Evolutionary conservation across 768 basidiomycete species (phyloP).

Genomic region (Pisolithus microcarpus): DNA sequence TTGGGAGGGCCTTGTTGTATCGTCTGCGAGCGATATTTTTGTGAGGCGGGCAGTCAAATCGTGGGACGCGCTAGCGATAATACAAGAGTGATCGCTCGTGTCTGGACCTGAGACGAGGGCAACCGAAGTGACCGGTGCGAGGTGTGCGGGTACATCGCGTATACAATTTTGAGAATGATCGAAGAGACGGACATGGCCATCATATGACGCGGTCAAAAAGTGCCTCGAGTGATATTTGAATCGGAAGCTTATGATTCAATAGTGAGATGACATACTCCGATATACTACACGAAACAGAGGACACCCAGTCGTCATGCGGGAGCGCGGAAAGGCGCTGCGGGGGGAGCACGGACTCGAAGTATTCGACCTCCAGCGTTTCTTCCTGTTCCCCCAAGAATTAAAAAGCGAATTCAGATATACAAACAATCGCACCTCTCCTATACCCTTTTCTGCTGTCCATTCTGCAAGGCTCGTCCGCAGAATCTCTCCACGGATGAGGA

Average conservation of each 20-base stretch:
- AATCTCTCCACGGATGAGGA: conserved; percentile 79
- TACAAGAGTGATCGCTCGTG: conserved; percentile 25
- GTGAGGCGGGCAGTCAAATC: conserved; percentile 67
- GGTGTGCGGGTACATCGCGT: conserved; percentile 45
- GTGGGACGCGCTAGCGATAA: conserved; percentile 67
- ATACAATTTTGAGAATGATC: conserved; percentile 58
- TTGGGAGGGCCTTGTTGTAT: conserved; percentile 1
- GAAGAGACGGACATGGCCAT: conserved; percentile 68
- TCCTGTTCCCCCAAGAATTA: conserved; percentile 40
- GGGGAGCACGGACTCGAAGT: conserved; percentile 83
- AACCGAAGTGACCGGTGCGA: conserved; percentile 62
- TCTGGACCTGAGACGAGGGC: conserved; percentile 40
- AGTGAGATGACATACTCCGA: conserved; percentile 10
- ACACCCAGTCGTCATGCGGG: conserved; percentile 93
- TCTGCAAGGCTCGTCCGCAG: conserved; percentile 62
- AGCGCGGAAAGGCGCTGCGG: conserved; percentile 74
- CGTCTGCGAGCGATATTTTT: conserved; percentile 20
- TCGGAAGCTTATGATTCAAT: background rate
- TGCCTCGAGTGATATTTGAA: conserved; percentile 34
- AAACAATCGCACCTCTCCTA: conserved; percentile 50
- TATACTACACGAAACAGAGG: conserved; percentile 59
- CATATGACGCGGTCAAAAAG: conserved; percentile 77
- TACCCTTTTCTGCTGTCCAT: conserved; percentile 65
- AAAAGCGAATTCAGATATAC: conserved; percentile 2
- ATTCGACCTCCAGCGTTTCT: conserved; percentile 88